A percentile compares a stretch with the other conserved stretches of the same genome.
Conservation (phyloP, 352 stramenopile species). For the Phytophthora meadii region DNA sequence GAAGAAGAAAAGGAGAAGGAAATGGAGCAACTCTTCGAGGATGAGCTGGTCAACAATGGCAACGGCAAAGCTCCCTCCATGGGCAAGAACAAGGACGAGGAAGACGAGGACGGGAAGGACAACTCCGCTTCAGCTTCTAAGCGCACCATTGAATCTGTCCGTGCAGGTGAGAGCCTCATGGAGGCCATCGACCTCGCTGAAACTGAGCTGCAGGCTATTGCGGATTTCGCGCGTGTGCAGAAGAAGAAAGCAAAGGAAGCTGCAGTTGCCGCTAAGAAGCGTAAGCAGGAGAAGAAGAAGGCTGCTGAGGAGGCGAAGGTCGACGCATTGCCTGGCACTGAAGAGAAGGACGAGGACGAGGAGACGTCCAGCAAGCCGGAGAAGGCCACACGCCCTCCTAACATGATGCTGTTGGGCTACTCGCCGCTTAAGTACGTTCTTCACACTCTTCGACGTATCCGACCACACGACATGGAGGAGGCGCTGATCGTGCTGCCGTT, state of each 20-base stretch:
- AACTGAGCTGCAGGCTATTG: constrained; percentile 90
- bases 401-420: constrained; percentile 96
- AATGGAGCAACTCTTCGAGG: constrained; percentile 95
- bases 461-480: constrained; percentile 96
- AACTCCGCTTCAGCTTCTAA: constrained; percentile 91
- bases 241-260: constrained; percentile 67
- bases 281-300: constrained; percentile 45
- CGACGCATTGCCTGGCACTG: constrained; percentile 26
- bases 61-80: constrained; percentile 68
- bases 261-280: constrained; percentile 70
- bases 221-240: constrained; percentile 69
- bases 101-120: constrained; percentile 46
- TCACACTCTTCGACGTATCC: constrained; percentile 93
- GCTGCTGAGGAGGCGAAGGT: constrained; percentile 55
- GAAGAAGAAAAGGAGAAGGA: constrained; percentile 98
- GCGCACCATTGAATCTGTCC: constrained; percentile 93
- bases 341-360: constrained; percentile 32
- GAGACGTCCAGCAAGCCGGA: constrained; percentile 53
- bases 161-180: constrained; percentile 92
- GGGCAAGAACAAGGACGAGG: constrained; percentile 63
- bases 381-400: constrained; percentile 66
- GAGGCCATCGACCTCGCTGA: constrained; percentile 95
- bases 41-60: constrained; percentile 86
- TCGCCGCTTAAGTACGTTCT: constrained; percentile 95
- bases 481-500: constrained; percentile 98